Evolutionary conservation across 192 early-diverging fungal species (phyloP), one percentile per base, ranked within the genome.

Genomic region (Linnemannia exigua): DNA sequence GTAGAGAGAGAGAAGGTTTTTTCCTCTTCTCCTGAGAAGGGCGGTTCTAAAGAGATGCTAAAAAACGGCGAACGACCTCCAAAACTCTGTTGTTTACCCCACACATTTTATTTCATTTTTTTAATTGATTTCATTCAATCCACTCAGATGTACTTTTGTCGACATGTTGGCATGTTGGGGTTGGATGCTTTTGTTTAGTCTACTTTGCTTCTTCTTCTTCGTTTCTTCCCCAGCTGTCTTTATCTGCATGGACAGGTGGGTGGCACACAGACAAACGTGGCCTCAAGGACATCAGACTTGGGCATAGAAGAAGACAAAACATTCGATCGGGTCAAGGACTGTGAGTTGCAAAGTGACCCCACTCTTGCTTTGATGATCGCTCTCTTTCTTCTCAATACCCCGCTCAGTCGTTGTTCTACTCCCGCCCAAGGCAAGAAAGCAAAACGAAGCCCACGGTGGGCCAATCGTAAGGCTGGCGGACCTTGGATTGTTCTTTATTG

Each of bases 21-120:
- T 31, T 25, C 31, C 8, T 2, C 3, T 33, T 63, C 3, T 44
- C 41, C 9, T 31, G 58, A 54, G 58, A 33, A 63, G 58, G 14
- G 58, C 9, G 41, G 41, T 63, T 63, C 58, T 63, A 33, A 63
- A 63, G 58, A 33, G 58, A 25, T 3, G 28, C 25, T 3, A 63
- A 63, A 61, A 58, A 63, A 63, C 58, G 58, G 58, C 58, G 58
- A 63, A 63, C 58, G 58, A 63, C 58, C 58, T 63, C 58, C 41
- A n/a, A 63, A 63, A 63, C 28, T 63, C 28, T 63, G 58, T 63
- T 31, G 9, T 25, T 54, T 63, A 63, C 58, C 58, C 58, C 58
- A 63, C 58, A 63, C 58, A 63, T 63, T 63, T 63, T n/a, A n/a
- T n/a, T n/a, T n/a, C n/a, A n/a, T 54, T 54, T 58, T 61, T 28